Conservation (phyloP, 495 filamentous ascomycete species). For the Lepraria neglecta region DNA sequence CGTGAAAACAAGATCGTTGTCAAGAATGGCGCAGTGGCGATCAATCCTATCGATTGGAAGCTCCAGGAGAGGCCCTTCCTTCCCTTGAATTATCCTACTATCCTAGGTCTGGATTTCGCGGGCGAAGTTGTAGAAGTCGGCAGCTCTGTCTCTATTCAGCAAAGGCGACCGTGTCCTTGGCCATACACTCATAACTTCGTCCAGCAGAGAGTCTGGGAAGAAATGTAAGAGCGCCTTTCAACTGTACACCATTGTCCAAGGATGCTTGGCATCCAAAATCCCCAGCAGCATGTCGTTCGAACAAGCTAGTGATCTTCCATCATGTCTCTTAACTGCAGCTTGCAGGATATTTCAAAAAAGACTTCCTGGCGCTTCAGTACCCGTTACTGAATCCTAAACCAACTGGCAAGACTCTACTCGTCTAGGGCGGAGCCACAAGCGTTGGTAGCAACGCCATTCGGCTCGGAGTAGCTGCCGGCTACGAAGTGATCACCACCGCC, state of each 20-base stretch:
- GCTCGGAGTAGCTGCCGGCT: constrained; percentile 51
- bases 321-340: constrained; percentile 49
- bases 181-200: constrained; percentile 13
- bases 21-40: constrained; percentile 39
- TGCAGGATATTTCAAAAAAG: constrained; percentile 42
- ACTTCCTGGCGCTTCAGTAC: constrained; percentile 35
- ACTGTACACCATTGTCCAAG: constrained; percentile 38
- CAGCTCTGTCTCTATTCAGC: constrained; percentile 39
- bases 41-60: constrained; percentile 48
- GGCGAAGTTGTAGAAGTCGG: constrained; percentile 49
- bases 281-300: constrained; percentile 45
- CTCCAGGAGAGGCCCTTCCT: constrained; percentile 25
- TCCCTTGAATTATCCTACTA: constrained; percentile 38
- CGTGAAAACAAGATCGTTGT: constrained; percentile 34
- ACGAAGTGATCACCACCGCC: constrained; percentile 51
- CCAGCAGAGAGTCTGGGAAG: constrained; percentile 16
- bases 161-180: constrained; percentile 32
- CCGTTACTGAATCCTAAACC: constrained; percentile 28
- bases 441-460: constrained; percentile 59
- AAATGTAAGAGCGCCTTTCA: constrained; percentile 40
- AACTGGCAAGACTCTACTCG: constrained; percentile 41
- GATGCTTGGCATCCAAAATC: constrained; percentile 37
- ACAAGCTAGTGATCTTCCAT: constrained; percentile 46
- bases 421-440: constrained; percentile 56
- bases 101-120: constrained; percentile 50